phyloP scores from a whole-genome alignment of 192 early-diverging fungal genomes.

The Lobosporangium transversale region DNA sequence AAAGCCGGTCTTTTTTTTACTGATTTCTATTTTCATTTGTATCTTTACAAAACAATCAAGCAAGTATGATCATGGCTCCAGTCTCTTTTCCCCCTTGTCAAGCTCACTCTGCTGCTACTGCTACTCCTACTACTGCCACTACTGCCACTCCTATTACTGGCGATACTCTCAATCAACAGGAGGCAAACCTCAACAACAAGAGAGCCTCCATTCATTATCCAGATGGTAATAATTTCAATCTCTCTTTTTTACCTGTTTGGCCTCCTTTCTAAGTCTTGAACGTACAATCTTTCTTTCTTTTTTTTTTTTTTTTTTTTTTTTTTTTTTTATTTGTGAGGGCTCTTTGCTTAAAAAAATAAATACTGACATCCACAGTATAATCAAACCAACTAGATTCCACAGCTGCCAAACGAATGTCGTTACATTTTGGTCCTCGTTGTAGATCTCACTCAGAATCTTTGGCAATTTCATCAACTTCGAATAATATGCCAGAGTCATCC shows the following conservation, averaged over 20 bases:
- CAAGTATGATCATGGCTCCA: conserved; percentile 25
- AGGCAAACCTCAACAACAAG: conserved; percentile 27
- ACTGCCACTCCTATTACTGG: no score
- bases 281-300: background rate
- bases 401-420: conserved; percentile 22
- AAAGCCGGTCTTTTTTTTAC: no score
- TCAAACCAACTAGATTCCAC: conserved; percentile 38
- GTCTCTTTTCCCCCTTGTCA: conserved; percentile 21
- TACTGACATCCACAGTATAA: no score
- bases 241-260: background rate
- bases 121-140: no score
- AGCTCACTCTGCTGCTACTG: conserved; percentile 1
- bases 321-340: no score
- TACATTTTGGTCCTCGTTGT: conserved; percentile 32
- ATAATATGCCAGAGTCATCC: conserved; percentile 13
- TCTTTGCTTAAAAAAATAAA: no score
- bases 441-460: conserved; percentile 39
- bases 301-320: no score
- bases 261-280: no score
- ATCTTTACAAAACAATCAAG: no score
- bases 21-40: no score
- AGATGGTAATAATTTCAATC: conserved; percentile 18
- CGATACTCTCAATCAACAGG: conserved; percentile 3
- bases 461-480: conserved; percentile 8
- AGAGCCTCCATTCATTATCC: conserved; percentile 42